Base-by-base conservation (phyloP, 2,329 filamentous ascomycete genomes). In the Parastagonospora nodorum region DNA sequence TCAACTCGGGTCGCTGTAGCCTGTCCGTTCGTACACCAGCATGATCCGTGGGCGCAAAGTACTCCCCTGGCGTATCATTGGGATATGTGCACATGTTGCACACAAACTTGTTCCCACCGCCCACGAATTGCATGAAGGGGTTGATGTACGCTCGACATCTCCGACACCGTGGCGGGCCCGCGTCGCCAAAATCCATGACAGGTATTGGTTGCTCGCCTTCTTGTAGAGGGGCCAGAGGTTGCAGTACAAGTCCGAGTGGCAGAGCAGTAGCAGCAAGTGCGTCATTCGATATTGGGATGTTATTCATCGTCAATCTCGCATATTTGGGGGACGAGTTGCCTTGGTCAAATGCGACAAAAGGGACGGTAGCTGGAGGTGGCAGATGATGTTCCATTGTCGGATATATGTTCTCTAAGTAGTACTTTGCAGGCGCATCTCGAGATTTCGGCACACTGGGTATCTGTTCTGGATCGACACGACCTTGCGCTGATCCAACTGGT, bases 81-180 rank as follows among this genome's bases (percentile, higher is more conserved):
- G 94, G 92, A 72, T 97, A 96, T 16, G 89, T 94, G 78, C 94
- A 99, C 77, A 99, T 90, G 70, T 99, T 99, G 79, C 94, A 99
- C 45, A 96, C 91, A 72, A 96, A 95, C 72, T 96, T 96, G 77
- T 93, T 96, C 50, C 94, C 94, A 32, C 93, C 93, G 12, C 89
- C 88, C 51, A 89, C 85, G 81, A 99, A 99, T 69, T 92, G 89
- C 94, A 99, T 97, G 72, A 99, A 99, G 1, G 94, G 94, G 69
- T 99, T 99, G 77, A 99, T 95, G 76, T 99, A 99, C 11, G 93
- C 89, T 69, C 94, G 84, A 78, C 94, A 99, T 76, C 94, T 84
- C 65, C 90, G 86, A 75, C 94, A 99, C 72, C 94, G 85, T 16
- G 94, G 94, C 35, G 94, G 94, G 0, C 94, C 94, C 33, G 79